A percentile compares a stretch with the other conserved stretches of the same genome.
phyloP scores from a whole-genome alignment of 345 rosid genomes.

The Arabis hirsuta region DNA sequence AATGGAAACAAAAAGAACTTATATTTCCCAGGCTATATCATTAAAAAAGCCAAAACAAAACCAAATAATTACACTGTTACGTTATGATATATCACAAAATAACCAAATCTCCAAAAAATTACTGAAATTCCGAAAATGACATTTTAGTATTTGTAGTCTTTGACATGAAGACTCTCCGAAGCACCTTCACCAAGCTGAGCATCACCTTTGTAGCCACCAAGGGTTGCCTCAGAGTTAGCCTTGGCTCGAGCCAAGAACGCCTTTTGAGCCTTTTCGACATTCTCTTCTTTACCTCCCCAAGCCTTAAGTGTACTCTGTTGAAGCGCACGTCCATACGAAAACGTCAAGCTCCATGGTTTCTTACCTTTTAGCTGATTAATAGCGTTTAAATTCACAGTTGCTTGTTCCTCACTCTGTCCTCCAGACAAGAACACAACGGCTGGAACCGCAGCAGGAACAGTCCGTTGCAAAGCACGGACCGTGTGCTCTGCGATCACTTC shows the following conservation, averaged over 20 bases:
- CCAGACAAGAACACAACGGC: constrained; percentile 90
- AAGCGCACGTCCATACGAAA: constrained; percentile 96
- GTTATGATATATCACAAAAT: background rate
- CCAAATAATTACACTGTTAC: background rate
- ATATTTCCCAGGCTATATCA: background rate
- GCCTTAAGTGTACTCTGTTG: constrained; percentile 98
- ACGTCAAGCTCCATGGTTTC: constrained; percentile 95
- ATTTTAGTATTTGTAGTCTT: constrained; percentile 44
- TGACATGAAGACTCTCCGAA: constrained; percentile 69
- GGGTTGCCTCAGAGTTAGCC: constrained; percentile 91
- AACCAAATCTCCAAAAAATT: background rate
- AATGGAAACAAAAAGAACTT: background rate
- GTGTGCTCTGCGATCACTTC: constrained; percentile 80
- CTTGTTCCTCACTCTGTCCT: constrained; percentile 94
- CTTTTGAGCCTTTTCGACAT: constrained; percentile 63
- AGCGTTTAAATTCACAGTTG: constrained; percentile 81
- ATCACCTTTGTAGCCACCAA: constrained; percentile 79
- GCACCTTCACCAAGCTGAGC: constrained; percentile 79
- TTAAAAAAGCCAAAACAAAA: background rate
- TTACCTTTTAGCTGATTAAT: constrained; percentile 81
- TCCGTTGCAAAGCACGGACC: constrained; percentile 78
- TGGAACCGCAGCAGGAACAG: constrained; percentile 87
- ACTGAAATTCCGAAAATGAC: background rate
- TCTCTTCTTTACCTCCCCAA: constrained; percentile 82
- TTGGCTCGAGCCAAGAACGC: constrained; percentile 74